phyloP scores from a whole-genome alignment of 768 basidiomycete genomes.

The Guyanaporus albipodus region DNA sequence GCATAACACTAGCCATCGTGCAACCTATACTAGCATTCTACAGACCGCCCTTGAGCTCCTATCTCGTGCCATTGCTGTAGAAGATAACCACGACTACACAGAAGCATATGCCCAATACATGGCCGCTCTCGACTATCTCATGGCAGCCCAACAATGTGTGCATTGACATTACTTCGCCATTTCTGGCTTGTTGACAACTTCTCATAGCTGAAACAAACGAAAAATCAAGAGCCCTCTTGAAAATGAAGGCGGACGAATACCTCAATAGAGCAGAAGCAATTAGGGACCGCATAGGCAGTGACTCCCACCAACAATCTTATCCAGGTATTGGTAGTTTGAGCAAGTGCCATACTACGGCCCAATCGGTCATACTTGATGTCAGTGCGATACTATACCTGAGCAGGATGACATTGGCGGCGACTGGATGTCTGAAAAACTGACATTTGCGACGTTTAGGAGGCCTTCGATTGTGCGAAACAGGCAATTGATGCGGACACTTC shows the following conservation, averaged over 20 bases:
- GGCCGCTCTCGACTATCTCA: constrained; percentile 94
- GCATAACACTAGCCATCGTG: not conserved
- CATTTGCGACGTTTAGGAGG: constrained; percentile 41
- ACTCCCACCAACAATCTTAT: not conserved
- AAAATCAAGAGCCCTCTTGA: constrained; percentile 15
- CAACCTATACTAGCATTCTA: no score
- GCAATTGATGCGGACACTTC: constrained; percentile 88
- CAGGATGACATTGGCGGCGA: not conserved
- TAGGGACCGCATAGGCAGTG: not conserved
- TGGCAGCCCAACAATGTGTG: constrained; percentile 88
- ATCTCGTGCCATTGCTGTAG: constrained; percentile 84
- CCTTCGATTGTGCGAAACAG: constrained; percentile 82
- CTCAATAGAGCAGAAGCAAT: constrained; percentile 15
- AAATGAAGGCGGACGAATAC: constrained; percentile 19
- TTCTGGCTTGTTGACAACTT: not conserved
- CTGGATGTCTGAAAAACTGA: not conserved
- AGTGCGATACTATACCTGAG: not conserved
- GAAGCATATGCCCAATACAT: constrained; percentile 92
- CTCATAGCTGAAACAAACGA: constrained; percentile 16
- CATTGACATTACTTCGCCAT: not conserved
- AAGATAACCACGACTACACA: constrained; percentile 83
- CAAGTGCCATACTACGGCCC: not conserved
- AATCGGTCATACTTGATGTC: constrained; percentile 16
- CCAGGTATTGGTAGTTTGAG: not conserved
- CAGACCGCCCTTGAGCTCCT: constrained; percentile 84